Base-by-base conservation (phyloP, 106 monocot species). In the Xerophyta viscosa region DNA sequence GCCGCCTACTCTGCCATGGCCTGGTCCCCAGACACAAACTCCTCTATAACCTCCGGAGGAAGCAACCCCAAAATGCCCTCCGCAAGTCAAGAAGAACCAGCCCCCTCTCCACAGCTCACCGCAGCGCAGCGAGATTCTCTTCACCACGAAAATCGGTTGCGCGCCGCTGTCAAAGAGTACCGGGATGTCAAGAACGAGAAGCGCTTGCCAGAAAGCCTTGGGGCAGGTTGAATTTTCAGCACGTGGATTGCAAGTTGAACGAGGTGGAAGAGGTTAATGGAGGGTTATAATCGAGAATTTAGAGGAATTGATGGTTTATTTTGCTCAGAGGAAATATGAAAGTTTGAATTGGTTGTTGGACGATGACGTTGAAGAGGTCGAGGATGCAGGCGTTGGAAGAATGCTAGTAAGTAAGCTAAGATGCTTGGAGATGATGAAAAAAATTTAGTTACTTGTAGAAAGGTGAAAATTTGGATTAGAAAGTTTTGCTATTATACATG, bases 21-120 rank as follows among this genome's bases (percentile, higher is more conserved):
- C 84, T 88, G 54, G 14, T 37, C 33, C 78, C 94, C 8, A 81
- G 88, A 3, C 94, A 88, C 31, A 94, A 88, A 51, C 80, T 93
- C 60, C 71, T 93, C 55, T 87, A 87, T 55, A 60, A 66, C 46
- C 66, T 93, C 62, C 87, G 80, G 74, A 87, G 80, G 72, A 93
- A 93, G 56, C 73, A 80, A 30, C 23, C 53, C 29, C 92, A 70
- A 46, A 93, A 93, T 62, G 51, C 73, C 65, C 33, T 74, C 58
- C 82, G 92, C 44, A 50, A 53, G n/a, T 37, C 71, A n/a, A n/a
- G 1, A 83, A 69, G 60, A 93, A 87, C 19, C 57, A 59, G 20
- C 10, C 43, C 42, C 65, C 31, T 8, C 50, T 12, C 63, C 49
- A 20, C 17, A 60, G 11, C 25, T 60, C 10, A 46, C 72, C 25